phyloP scores from a whole-genome alignment of 2,329 filamentous ascomycete genomes.

The Ilyonectria mors-panacis region DNA sequence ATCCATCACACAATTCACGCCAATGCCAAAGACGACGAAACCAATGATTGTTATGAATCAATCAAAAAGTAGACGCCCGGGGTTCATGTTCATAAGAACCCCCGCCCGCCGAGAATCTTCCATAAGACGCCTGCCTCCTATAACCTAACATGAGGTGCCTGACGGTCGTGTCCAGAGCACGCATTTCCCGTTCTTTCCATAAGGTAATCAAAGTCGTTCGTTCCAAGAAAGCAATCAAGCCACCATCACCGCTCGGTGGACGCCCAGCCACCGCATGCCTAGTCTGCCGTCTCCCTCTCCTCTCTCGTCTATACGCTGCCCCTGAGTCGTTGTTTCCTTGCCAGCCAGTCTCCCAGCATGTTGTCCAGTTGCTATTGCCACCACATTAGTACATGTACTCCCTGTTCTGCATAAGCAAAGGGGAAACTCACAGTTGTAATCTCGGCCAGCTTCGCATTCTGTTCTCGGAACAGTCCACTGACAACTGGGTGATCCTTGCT shows the following conservation, averaged over 20 bases:
- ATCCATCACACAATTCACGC: slow-evolving; percentile 4
- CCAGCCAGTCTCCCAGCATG: slow-evolving; percentile 86
- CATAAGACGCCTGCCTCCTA: slow-evolving; percentile 47
- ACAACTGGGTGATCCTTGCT: slow-evolving; percentile 89
- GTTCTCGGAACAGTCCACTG: slow-evolving; percentile 84
- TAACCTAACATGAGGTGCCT: slow-evolving; percentile 47
- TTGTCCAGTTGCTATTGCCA: slow-evolving; percentile 81
- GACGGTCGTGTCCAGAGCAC: slow-evolving; percentile 44
- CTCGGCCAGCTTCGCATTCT: slow-evolving; percentile 87
- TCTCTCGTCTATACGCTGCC: slow-evolving; percentile 57
- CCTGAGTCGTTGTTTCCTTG: slow-evolving; percentile 76
- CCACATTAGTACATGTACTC: slow-evolving; percentile 33
- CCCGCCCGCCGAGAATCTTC: slow-evolving; percentile 35
- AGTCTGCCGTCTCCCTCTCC: slow-evolving; percentile 13
- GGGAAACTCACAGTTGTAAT: slow-evolving; percentile 78
- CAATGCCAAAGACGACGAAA: slow-evolving; percentile 1
- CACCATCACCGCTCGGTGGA: slow-evolving; percentile 12
- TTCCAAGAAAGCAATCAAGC: slow-evolving; percentile 43
- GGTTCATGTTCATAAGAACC: slow-evolving; percentile 47
- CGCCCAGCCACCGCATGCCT: slow-evolving; percentile 25
- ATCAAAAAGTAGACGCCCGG: slow-evolving; percentile 32
- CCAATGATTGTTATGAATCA: slow-evolving; percentile 21
- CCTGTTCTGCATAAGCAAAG: not conserved
- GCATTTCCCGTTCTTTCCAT: slow-evolving; percentile 40
- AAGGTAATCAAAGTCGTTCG: slow-evolving; percentile 46